Evolutionary conservation across 371 early-diverging fungal species (phyloP).

Genomic region (Apophysomyces variabilis): DNA sequence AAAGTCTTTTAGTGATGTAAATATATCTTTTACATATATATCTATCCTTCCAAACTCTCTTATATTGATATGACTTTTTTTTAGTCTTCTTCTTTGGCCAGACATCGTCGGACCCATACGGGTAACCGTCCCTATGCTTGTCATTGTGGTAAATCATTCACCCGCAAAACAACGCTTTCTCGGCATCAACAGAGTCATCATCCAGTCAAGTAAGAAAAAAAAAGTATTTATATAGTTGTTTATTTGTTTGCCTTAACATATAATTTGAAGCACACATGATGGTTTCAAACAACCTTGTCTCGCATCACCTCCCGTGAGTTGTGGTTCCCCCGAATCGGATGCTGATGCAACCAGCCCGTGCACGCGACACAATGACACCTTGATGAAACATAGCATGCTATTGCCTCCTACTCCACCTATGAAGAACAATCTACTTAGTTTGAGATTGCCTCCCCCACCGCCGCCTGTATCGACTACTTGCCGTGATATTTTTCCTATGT

Average conservation of each 20-base stretch:
- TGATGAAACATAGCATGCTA: slow-evolving; percentile 5
- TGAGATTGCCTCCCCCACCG: not conserved
- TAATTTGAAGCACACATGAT: slow-evolving; percentile 9
- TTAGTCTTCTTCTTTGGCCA: slow-evolving; percentile 52
- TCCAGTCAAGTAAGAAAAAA: slow-evolving; percentile 5
- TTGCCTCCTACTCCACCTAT: slow-evolving; percentile 2
- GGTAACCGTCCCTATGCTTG: slow-evolving; percentile 51
- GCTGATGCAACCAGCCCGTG: slow-evolving; percentile 1
- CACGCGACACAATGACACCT: slow-evolving; percentile 10
- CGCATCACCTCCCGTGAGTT: slow-evolving; percentile 17
- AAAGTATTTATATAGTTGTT: not conserved
- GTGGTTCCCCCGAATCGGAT: slow-evolving; percentile 17
- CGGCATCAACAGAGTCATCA: slow-evolving; percentile 57
- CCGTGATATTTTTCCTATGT: slow-evolving; percentile 1
- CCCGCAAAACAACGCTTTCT: slow-evolving; percentile 70
- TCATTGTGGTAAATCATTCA: slow-evolving; percentile 63
- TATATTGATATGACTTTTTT: slow-evolving; percentile 9
- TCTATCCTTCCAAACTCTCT: slow-evolving; percentile 34
- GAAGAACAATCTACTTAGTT: not conserved
- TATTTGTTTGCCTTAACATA: not conserved
- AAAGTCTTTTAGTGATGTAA: slow-evolving; percentile 17
- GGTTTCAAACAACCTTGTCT: slow-evolving; percentile 16
- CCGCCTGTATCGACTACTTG: not conserved
- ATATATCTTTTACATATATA: not conserved
- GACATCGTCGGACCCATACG: slow-evolving; percentile 54